phyloP scores from a whole-genome alignment of 805 yeast species.

The Saturnispora silvae region DNA sequence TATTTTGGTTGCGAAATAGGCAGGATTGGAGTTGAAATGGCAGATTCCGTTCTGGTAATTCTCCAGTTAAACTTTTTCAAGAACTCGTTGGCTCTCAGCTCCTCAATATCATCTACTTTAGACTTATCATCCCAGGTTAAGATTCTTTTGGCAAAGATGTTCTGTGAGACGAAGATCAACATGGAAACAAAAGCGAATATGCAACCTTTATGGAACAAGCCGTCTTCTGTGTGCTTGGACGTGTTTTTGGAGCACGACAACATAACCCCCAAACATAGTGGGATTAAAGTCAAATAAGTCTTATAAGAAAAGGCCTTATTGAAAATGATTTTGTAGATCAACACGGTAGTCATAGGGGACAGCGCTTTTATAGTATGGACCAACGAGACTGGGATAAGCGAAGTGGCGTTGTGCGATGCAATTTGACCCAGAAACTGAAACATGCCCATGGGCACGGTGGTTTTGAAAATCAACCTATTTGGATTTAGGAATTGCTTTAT shows the following conservation, averaged over 20 bases:
- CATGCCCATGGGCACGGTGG: slow-evolving; percentile 88
- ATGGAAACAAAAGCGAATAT: slow-evolving; percentile 43
- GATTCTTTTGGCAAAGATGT: slow-evolving; percentile 68
- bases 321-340: slow-evolving; percentile 58
- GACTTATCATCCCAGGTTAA: slow-evolving; percentile 36
- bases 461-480: slow-evolving; percentile 37
- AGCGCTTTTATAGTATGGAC: slow-evolving; percentile 92
- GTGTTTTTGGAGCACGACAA: slow-evolving; percentile 50
- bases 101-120: slow-evolving; percentile 14
- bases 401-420: slow-evolving; percentile 85
- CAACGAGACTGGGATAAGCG: slow-evolving; percentile 83
- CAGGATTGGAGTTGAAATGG: slow-evolving; percentile 26
- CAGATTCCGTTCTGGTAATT: slow-evolving; percentile 25
- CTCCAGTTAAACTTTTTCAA: slow-evolving; percentile 20
- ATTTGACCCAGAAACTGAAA: slow-evolving; percentile 92
- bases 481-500: slow-evolving; percentile 40
- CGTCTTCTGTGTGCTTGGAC: slow-evolving; percentile 17
- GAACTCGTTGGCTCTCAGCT: slow-evolving; percentile 18
- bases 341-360: slow-evolving; percentile 81
- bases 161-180: slow-evolving; percentile 67
- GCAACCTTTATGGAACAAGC: slow-evolving; percentile 31
- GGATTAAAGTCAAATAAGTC: slow-evolving; percentile 72
- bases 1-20: slow-evolving; percentile 22
- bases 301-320: slow-evolving; percentile 43
- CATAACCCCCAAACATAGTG: slow-evolving; percentile 79